These are phyloP conservation scores for Saccharomyces jurei DNA, from an alignment of 805 yeast species.

Conservation along the genomic window DNA sequence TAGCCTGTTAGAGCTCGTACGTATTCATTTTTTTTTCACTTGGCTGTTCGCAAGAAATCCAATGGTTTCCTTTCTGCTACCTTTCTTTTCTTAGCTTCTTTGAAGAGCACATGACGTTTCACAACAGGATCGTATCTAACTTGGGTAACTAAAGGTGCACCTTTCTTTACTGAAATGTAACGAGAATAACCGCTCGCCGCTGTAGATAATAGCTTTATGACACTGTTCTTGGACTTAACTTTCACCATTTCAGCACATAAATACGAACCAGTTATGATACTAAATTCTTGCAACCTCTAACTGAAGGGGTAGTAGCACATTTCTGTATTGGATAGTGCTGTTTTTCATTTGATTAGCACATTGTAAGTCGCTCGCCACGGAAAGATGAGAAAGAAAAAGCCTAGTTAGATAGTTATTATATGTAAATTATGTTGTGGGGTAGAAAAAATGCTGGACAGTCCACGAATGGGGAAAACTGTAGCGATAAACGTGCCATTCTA, in stretches of 20 bases:
- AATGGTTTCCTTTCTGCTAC: conserved; percentile 46
- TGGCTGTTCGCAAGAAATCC: conserved; percentile 37
- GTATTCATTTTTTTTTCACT: not conserved
- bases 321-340: not conserved
- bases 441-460: not conserved
- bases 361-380: not conserved
- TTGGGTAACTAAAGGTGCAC: conserved; percentile 69
- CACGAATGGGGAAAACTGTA: not conserved
- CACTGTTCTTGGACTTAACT: conserved; percentile 69
- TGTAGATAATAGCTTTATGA: conserved; percentile 77
- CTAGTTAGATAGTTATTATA: not conserved
- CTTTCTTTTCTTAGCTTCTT: conserved; percentile 82
- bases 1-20: not conserved
- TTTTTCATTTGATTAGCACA: not conserved
- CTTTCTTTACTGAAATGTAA: conserved; percentile 73
- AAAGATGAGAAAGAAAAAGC: not conserved
- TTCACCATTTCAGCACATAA: conserved; percentile 29
- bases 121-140: conserved; percentile 84
- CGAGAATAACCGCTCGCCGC: conserved; percentile 87
- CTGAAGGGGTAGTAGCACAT: not conserved
- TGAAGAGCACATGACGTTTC: conserved; percentile 83
- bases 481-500: not conserved
- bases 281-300: not conserved
- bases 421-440: not conserved
- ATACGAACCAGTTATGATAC: not conserved